Percentiles rank a stretch among this genome's conserved stretches.
phyloP scores from a whole-genome alignment of 176 grass and related monocot genomes.

The Oryza meridionalis region DNA sequence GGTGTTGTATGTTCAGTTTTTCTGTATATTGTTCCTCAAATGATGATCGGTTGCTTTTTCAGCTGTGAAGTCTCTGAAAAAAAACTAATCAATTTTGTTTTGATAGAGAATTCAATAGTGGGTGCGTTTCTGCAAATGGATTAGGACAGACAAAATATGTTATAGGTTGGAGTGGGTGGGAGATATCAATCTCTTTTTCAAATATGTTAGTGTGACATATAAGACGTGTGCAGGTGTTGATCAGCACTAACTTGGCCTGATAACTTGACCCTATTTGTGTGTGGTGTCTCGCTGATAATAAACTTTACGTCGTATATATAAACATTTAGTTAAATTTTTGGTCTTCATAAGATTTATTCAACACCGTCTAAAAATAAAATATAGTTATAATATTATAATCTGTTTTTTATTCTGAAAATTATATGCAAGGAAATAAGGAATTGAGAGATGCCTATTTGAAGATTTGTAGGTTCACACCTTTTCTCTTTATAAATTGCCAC shows the following conservation, averaged over 20 bases:
- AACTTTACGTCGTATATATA: background rate
- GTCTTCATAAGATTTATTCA: conserved; percentile 1
- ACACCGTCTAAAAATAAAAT: background rate
- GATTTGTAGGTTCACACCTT: background rate
- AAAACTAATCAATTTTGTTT: background rate
- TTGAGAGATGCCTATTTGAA: background rate
- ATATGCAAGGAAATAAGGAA: background rate
- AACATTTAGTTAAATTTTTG: background rate
- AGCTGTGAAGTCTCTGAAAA: background rate
- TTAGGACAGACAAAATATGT: conserved; percentile 5
- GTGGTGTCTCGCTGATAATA: background rate
- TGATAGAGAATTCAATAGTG: background rate
- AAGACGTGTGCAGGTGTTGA: background rate
- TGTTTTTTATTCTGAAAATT: background rate
- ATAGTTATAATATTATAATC: background rate
- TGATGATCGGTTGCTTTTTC: background rate
- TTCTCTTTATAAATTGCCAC: background rate
- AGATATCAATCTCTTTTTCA: conserved; percentile 38
- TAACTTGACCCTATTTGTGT: background rate
- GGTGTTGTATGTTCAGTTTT: background rate
- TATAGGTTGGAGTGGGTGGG: conserved; percentile 15
- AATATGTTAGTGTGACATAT: background rate
- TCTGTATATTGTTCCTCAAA: background rate
- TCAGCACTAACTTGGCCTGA: background rate
- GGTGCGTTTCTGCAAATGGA: background rate